Conservation (phyloP, 331 rosid species). For the Telfairia occidentalis region DNA sequence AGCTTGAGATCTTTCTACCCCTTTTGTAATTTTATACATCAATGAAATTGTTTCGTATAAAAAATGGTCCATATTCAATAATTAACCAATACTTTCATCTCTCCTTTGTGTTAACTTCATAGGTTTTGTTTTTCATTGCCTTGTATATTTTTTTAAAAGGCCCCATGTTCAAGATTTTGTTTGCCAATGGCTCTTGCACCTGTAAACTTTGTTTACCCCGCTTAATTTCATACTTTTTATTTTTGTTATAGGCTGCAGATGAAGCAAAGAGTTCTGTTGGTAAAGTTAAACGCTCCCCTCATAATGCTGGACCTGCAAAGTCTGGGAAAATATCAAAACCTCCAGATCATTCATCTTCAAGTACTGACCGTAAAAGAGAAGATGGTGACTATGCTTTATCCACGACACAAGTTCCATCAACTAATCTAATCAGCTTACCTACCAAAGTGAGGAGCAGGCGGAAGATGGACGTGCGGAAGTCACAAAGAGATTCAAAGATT, state of each 20-base stretch:
- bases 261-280: constrained; percentile 38
- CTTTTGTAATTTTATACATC: neutral
- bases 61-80: too few species aligned
- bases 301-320: constrained; percentile 33
- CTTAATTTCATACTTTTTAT: constrained; percentile 3
- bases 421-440: constrained; percentile 32
- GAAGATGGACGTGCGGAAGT: constrained; percentile 45
- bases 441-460: constrained; percentile 40
- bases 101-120: neutral
- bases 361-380: constrained; percentile 30
- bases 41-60: too few species aligned
- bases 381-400: constrained; percentile 32
- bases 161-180: neutral
- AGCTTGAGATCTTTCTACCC: neutral
- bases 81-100: neutral
- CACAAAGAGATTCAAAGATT: constrained; percentile 28
- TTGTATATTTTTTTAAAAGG: neutral
- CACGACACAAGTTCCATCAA: constrained; percentile 31
- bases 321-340: constrained; percentile 36
- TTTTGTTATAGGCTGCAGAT: constrained; percentile 39
- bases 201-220: neutral
- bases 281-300: constrained; percentile 64
- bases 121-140: neutral
- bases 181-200: neutral
- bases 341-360: constrained; percentile 32